Conservation (phyloP, 2,329 filamentous ascomycete genomes). For the Fusarium anguioides region DNA sequence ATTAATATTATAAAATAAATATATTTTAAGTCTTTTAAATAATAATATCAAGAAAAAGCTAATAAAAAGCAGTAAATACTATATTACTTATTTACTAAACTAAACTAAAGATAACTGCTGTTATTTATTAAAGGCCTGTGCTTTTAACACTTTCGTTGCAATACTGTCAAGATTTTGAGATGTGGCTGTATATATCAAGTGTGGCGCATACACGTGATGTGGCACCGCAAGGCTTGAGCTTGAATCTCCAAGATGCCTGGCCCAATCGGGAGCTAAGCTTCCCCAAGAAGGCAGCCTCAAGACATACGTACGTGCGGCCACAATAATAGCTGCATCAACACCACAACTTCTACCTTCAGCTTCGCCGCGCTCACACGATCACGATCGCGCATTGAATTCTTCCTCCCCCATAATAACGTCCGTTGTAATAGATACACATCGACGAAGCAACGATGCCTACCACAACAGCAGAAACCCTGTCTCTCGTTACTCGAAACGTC, state of each 20-base stretch:
- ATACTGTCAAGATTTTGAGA: not conserved
- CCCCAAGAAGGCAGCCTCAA: conserved; percentile 48
- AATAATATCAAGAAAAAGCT: no score
- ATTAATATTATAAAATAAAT: no score
- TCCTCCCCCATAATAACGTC: conserved; percentile 21
- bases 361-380: conserved; percentile 34
- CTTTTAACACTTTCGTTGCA: not conserved
- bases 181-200: conserved; percentile 17
- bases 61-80: conserved; percentile 7
- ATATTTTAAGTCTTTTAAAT: no score
- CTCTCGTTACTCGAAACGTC: conserved; percentile 92
- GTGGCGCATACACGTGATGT: conserved; percentile 37
- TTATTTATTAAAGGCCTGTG: conserved; percentile 1
- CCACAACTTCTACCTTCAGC: conserved; percentile 26
- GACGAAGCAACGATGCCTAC: conserved; percentile 78
- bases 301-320: conserved; percentile 48
- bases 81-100: not conserved
- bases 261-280: conserved; percentile 48
- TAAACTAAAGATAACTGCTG: not conserved
- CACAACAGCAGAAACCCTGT: conserved; percentile 96
- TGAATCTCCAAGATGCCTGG: conserved; percentile 23
- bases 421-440: conserved; percentile 22
- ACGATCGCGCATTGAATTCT: conserved; percentile 25
- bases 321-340: conserved; percentile 39
- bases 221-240: conserved; percentile 34